Percentiles rank a stretch among this genome's conserved stretches.
These are phyloP conservation scores for Sphaerulina vaccinii DNA, from an alignment of 2,329 filamentous ascomycete genomes.

Conservation along the genomic window DNA sequence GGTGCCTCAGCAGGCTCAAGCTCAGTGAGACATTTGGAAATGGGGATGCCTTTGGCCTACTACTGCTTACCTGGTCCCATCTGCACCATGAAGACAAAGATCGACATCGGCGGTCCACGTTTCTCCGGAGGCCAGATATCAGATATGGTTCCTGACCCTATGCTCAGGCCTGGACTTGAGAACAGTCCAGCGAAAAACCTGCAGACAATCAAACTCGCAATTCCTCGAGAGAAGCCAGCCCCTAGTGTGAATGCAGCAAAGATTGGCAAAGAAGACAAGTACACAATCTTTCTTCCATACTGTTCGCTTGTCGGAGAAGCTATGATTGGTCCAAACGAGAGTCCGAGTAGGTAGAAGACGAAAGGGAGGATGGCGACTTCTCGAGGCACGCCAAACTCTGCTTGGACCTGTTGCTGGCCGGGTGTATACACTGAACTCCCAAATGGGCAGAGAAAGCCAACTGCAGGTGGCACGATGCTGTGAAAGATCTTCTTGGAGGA, in stretches of 20 bases:
- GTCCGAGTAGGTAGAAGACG: conserved; percentile 59
- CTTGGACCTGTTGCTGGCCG: conserved; percentile 43
- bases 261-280: conserved; percentile 47
- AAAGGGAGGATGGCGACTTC: conserved; percentile 59
- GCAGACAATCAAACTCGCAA: conserved; percentile 53
- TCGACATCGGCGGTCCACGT: conserved; percentile 20
- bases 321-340: conserved; percentile 57
- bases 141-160: conserved; percentile 23
- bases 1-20: too few relatives aligned
- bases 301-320: conserved; percentile 61
- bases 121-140: conserved; percentile 24
- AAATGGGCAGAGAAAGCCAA: conserved; percentile 34
- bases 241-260: conserved; percentile 59
- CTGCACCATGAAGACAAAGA: conserved; percentile 11
- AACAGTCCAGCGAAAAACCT: conserved; percentile 72
- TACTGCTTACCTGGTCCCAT: too few relatives aligned
- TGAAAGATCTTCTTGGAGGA: conserved; percentile 14
- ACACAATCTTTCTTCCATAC: conserved; percentile 56
- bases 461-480: conserved; percentile 9
- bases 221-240: conserved; percentile 51
- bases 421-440: conserved; percentile 25
- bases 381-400: conserved; percentile 53
- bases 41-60: too few relatives aligned
- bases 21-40: too few relatives aligned
- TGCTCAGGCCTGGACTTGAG: conserved; percentile 56